Percentiles rank a stretch among this genome's conserved stretches.
Conservation (phyloP, 2,329 filamentous ascomycete species). For the Aquanectria penicillioides region DNA sequence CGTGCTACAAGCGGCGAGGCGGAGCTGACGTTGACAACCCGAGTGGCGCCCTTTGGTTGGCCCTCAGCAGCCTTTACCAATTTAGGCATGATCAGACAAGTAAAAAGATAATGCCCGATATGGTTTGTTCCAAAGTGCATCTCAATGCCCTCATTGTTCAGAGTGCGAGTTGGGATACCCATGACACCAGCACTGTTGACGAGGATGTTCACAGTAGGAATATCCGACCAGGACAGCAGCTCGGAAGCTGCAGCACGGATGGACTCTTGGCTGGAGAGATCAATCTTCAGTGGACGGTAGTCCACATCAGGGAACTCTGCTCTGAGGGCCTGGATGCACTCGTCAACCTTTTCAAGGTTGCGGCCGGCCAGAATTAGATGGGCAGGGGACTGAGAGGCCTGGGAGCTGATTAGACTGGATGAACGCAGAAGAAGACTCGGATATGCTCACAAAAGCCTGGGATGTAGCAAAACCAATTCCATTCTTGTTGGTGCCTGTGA, state of each 20-base stretch:
- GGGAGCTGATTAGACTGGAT: neutral
- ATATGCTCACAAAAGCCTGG: constrained; percentile 33
- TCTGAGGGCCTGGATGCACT: constrained; percentile 48
- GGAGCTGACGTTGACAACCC: constrained; percentile 56
- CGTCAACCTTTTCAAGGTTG: constrained; percentile 47
- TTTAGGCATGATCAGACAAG: constrained; percentile 48
- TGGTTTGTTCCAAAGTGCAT: constrained; percentile 50
- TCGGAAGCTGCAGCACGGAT: constrained; percentile 50
- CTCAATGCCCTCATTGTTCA: constrained; percentile 50
- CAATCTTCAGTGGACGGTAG: constrained; percentile 46
- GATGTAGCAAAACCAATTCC: constrained; percentile 50
- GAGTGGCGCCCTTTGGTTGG: constrained; percentile 43
- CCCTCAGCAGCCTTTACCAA: constrained; percentile 42
- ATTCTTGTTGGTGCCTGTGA: constrained; percentile 50
- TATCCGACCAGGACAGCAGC: constrained; percentile 42
- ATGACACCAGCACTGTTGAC: constrained; percentile 54
- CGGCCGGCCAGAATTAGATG: constrained; percentile 55
- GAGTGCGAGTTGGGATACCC: constrained; percentile 43
- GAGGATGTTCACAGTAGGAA: constrained; percentile 48
- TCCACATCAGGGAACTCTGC: constrained; percentile 44
- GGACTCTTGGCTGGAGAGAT: constrained; percentile 51
- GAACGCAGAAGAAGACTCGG: neutral
- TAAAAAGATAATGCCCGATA: constrained; percentile 50
- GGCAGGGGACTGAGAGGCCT: constrained; percentile 42
- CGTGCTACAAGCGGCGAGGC: constrained; percentile 50